phyloP scores from a whole-genome alignment of 2,329 filamentous ascomycete genomes.

The Neoarthrinium moseri region DNA sequence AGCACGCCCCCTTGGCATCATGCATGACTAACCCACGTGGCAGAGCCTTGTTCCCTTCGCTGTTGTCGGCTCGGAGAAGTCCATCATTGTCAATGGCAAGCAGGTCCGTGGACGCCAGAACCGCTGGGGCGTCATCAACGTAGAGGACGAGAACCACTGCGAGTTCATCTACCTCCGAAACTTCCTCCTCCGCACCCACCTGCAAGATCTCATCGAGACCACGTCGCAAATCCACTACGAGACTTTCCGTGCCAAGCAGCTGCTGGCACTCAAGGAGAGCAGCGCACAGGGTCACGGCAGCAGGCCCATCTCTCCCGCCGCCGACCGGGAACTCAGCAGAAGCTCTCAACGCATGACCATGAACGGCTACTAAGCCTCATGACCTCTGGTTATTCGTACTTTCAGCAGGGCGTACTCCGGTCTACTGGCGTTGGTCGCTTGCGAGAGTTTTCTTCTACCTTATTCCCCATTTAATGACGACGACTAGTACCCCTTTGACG shows the following conservation, averaged over 20 bases:
- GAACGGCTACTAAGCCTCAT: conserved; percentile 82
- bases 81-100: conserved; percentile 95
- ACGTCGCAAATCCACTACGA: conserved; percentile 99
- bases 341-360: conserved; percentile 97
- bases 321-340: conserved; percentile 93
- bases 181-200: conserved; percentile 96
- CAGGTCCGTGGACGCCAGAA: conserved; percentile 97
- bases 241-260: conserved; percentile 98
- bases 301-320: conserved; percentile 91
- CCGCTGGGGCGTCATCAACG: conserved; percentile 99
- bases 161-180: conserved; percentile 98
- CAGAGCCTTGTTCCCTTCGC: conserved; percentile 95
- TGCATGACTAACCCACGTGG: not conserved
- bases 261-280: conserved; percentile 97
- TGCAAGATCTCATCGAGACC: conserved; percentile 98
- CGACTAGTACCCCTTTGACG: conserved; percentile 15
- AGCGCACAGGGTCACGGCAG: conserved; percentile 80
- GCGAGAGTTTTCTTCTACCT: conserved; percentile 3
- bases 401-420: conserved; percentile 20
- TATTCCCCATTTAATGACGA: conserved; percentile 18
- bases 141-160: conserved; percentile 99
- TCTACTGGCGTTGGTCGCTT: conserved; percentile 12
- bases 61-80: conserved; percentile 96
- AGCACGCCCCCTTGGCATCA: too few relatives aligned
- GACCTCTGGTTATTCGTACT: conserved; percentile 18